Evolutionary conservation across 1,139 yeast genomes (phyloP).

Genomic region (Zygosaccharomyces pseudobailii): DNA sequence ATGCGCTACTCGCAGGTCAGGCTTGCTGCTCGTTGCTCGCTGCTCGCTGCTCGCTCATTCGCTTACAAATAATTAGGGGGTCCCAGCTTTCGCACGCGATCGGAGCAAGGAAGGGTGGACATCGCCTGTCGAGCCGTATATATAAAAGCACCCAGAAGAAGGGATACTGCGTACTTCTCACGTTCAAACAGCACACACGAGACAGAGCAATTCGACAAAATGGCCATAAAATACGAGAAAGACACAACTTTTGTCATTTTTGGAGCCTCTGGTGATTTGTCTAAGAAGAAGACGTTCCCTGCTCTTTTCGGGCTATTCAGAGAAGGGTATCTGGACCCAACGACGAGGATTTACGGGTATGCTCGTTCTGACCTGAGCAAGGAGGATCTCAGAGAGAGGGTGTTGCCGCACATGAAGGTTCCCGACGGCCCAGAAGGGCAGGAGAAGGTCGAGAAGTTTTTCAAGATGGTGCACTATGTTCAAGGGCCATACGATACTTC

Average conservation of each 20-base stretch:
- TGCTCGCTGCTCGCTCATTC: constrained; percentile 1
- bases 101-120: constrained; percentile 2
- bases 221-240: constrained; percentile 43
- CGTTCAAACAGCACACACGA: neutral
- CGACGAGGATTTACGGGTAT: constrained; percentile 78
- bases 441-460: constrained; percentile 56
- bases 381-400: constrained; percentile 63
- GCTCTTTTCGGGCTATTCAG: constrained; percentile 69
- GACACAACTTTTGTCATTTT: constrained; percentile 76
- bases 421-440: constrained; percentile 44
- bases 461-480: constrained; percentile 59
- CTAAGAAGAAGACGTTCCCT: constrained; percentile 92
- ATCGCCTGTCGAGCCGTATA: constrained; percentile 1
- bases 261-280: constrained; percentile 97
- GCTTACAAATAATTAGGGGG: constrained; percentile 3
- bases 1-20: neutral
- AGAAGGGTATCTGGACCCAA: constrained; percentile 70
- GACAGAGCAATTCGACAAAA: neutral
- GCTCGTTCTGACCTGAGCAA: constrained; percentile 75
- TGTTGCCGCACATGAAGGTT: constrained; percentile 61
- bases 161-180: neutral
- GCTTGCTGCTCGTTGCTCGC: neutral
- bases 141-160: constrained; percentile 1
- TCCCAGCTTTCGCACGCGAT: neutral
- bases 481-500: constrained; percentile 76